These are phyloP conservation scores for Isatis tinctoria DNA, from an alignment of 345 rosid species.

Conservation along the genomic window DNA sequence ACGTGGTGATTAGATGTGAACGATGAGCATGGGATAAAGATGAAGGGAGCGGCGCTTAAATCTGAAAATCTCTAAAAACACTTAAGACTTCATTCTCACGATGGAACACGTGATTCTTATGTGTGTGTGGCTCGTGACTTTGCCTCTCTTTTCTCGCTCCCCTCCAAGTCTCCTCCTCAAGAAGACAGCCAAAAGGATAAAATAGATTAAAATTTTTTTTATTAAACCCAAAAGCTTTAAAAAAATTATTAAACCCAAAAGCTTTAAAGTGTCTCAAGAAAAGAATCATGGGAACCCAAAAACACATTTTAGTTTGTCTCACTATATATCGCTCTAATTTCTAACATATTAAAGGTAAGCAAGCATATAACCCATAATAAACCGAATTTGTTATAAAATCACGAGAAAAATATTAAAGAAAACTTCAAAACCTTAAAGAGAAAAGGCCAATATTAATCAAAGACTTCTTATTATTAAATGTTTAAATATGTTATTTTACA, in stretches of 20 bases:
- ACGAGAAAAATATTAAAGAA: not conserved
- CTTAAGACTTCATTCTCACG: conserved; percentile 9
- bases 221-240: conserved; percentile 12
- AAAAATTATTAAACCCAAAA: conserved; percentile 8
- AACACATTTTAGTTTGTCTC: not conserved
- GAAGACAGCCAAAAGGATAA: conserved; percentile 7
- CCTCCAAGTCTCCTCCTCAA: conserved; percentile 7
- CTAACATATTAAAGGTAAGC: not conserved
- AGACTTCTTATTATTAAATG: not conserved
- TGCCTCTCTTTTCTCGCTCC: conserved; percentile 30
- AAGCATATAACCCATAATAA: not conserved
- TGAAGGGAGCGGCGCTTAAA: conserved; percentile 35
- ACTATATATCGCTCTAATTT: not conserved
- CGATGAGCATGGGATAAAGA: conserved; percentile 25
- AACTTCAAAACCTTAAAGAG: not conserved
- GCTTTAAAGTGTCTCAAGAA: conserved; percentile 14
- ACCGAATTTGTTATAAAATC: not conserved
- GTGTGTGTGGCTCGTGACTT: conserved; percentile 31
- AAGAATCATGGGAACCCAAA: not conserved
- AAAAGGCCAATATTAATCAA: not conserved
- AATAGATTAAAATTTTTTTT: not conserved
- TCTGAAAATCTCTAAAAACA: conserved; percentile 7
- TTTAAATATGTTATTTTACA: not conserved
- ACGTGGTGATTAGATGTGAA: conserved; percentile 15
- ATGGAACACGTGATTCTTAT: conserved; percentile 30